Percentiles rank a stretch among this genome's conserved stretches.
Conservation (phyloP, 2,329 filamentous ascomycete genomes). For the Orbilia javanica region DNA sequence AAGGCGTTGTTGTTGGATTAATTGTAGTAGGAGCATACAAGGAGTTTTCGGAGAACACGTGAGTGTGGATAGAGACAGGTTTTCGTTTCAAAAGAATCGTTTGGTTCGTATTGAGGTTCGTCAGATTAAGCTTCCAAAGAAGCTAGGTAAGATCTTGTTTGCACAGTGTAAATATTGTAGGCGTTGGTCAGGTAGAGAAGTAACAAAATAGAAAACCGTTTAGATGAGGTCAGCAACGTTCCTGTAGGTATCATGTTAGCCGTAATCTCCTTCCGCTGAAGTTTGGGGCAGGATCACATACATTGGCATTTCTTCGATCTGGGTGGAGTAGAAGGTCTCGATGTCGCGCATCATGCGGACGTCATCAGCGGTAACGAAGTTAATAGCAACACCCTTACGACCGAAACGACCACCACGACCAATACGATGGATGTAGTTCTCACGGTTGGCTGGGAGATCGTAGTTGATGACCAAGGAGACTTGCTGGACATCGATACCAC, state of each 20-base stretch:
- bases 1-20: conserved; percentile 3
- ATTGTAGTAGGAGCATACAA: conserved; percentile 17
- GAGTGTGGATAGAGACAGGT: background rate
- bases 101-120: conserved; percentile 15
- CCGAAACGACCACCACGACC: conserved; percentile 99
- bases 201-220: conserved; percentile 64
- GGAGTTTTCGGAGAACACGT: conserved; percentile 14
- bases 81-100: conserved; percentile 9
- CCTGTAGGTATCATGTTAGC: conserved; percentile 50
- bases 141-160: conserved; percentile 8
- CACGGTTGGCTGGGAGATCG: conserved; percentile 96
- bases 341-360: conserved; percentile 99
- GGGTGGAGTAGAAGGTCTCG: conserved; percentile 99
- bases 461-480: conserved; percentile 99
- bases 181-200: background rate
- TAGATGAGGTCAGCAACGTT: conserved; percentile 82
- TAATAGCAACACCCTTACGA: conserved; percentile 99
- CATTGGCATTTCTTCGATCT: conserved; percentile 99
- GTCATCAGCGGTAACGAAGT: conserved; percentile 99
- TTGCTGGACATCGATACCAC: conserved; percentile 99
- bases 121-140: background rate
- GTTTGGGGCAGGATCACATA: conserved; percentile 72
- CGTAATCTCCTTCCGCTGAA: background rate
- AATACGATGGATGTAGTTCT: conserved; percentile 99
- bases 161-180: conserved; percentile 6